Evolutionary conservation across 176 grass and related monocot species (phyloP).

Genomic region (Aegilops longissima): DNA sequence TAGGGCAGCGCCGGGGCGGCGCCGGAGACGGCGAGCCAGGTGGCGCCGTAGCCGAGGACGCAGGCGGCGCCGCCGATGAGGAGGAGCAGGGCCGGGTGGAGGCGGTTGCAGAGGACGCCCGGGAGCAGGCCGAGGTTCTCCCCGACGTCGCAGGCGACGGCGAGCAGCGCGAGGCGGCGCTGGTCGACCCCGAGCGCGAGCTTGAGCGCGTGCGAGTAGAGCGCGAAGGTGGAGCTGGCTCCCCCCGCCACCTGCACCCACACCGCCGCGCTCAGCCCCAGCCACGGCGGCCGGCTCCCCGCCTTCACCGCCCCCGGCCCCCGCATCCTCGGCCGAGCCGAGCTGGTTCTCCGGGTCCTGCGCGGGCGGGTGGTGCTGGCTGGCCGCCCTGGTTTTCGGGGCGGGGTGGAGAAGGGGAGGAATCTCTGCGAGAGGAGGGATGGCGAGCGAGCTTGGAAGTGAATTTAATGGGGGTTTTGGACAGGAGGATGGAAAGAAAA

Average conservation of each 20-base stretch:
- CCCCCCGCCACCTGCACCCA: slow-evolving; percentile 88
- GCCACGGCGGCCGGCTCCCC: slow-evolving; percentile 92
- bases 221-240: slow-evolving; percentile 68
- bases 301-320: slow-evolving; percentile 50
- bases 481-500: background rate
- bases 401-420: background rate
- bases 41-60: slow-evolving; percentile 59
- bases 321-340: slow-evolving; percentile 3
- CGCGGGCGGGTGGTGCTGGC: no score
- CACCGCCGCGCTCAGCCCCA: slow-evolving; percentile 66
- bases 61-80: slow-evolving; percentile 61
- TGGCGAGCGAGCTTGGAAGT: background rate
- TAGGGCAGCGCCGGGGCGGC: slow-evolving; percentile 50
- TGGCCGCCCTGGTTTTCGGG: background rate
- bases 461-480: background rate
- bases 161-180: slow-evolving; percentile 79
- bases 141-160: slow-evolving; percentile 85
- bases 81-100: slow-evolving; percentile 70
- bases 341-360: no score
- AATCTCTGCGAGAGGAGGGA: background rate
- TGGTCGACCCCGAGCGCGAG: slow-evolving; percentile 52
- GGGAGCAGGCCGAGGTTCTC: slow-evolving; percentile 83
- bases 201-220: slow-evolving; percentile 96
- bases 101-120: slow-evolving; percentile 80
- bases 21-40: slow-evolving; percentile 62